Evolutionary conservation across 345 rosid genomes (phyloP).

Genomic region (Brassica nigra): DNA sequence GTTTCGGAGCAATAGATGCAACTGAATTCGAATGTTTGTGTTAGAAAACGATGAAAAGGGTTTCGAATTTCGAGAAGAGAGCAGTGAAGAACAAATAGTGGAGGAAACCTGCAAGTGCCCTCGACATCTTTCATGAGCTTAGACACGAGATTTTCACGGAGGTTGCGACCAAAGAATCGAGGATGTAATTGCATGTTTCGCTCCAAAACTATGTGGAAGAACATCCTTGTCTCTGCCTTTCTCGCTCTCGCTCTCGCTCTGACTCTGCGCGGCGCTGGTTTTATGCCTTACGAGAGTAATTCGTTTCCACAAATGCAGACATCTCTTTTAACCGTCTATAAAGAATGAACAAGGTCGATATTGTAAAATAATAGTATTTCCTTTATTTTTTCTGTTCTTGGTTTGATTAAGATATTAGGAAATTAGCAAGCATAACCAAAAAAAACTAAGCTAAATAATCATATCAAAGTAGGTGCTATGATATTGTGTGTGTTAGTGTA

Average conservation of each 20-base stretch:
- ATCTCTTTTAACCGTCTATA: not conserved
- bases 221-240: slow-evolving; percentile 47
- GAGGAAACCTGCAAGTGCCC: slow-evolving; percentile 83
- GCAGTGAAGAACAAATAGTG: not conserved
- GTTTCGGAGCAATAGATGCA: slow-evolving; percentile 18
- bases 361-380: not conserved
- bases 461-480: too few relatives aligned
- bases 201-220: slow-evolving; percentile 87
- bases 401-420: not conserved
- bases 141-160: slow-evolving; percentile 76
- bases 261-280: not conserved
- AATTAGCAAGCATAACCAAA: not conserved
- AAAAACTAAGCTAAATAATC: too few relatives aligned
- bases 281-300: not conserved
- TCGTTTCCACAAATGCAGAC: not conserved
- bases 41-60: slow-evolving; percentile 17
- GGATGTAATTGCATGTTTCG: slow-evolving; percentile 94
- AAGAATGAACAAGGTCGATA: not conserved
- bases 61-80: not conserved
- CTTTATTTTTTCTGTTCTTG: not conserved
- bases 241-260: not conserved
- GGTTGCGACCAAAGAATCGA: slow-evolving; percentile 82
- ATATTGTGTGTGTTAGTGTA: too few relatives aligned
- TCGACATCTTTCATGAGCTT: slow-evolving; percentile 97
- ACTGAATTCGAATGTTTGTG: not conserved